Evolutionary conservation across 768 basidiomycete species (phyloP), one percentile per base, ranked within the genome.

Genomic region (Xerocomus brunneocitrinus): DNA sequence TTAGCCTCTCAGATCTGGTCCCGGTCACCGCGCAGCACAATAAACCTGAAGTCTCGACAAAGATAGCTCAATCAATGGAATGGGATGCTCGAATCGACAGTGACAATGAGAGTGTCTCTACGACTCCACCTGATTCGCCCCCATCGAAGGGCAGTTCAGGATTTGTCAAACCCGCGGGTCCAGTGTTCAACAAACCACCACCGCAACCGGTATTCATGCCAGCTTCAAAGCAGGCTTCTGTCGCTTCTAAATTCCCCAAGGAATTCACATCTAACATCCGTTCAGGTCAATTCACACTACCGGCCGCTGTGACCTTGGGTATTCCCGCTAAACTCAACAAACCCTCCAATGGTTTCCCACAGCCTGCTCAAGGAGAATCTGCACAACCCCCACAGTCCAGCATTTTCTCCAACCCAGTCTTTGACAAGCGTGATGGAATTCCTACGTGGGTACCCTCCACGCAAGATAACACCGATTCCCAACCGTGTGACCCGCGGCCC

Each of bases 1-100:
- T 85, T 45, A 83, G 84, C 60, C 55, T 87, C 25, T 82, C 82
- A 8, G 86, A 89, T 54, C 72, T 87, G n/a, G 76, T 75, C 56
- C 71, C 74, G 65, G 69, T 57, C 69, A 73, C 36, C 62, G 73
- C 42, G 69, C 55, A 36, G 10, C 22, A 1, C 2, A 40, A 39
- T 19, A 46, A 56, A 14, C 32, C 47, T 8, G 65, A 60, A 58
- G 62, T 46, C 54, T 65, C 49, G 58, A 49, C 47, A 59, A 55
- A 67, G 69, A 50, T 52, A 50, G 41, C 14, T 25, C 50, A 38
- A 14, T 19, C n/a, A 35, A 53, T 51, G 12, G 58, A 62, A 36
- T 47, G 22, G 6, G 28, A 27, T n/a, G 10, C 41, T 48, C 47
- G 47, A 45, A 47, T 31, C 14, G 32, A 54, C 32, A 28, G n/a